Evolutionary conservation across 202 grass and related monocot species (phyloP).

Genomic region (Cymbopogon flexuosus): DNA sequence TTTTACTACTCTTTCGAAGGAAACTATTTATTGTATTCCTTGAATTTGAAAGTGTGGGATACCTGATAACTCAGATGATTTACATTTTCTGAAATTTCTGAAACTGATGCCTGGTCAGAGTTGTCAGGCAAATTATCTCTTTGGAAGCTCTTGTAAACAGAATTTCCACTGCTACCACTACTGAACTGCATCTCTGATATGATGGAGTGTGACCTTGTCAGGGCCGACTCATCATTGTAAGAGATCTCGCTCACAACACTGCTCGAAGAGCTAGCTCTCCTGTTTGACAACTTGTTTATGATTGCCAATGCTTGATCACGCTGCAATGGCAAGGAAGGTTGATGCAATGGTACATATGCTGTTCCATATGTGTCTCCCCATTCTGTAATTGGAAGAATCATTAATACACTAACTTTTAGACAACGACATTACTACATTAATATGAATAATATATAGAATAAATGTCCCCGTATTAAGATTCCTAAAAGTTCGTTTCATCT

Average conservation of each 20-base stretch:
- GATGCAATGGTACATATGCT: slow-evolving; percentile 17
- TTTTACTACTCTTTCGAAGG: neutral
- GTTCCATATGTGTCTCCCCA: slow-evolving; percentile 40
- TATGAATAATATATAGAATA: neutral
- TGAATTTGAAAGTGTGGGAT: slow-evolving; percentile 18
- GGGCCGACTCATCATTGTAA: slow-evolving; percentile 21
- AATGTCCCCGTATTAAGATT: neutral
- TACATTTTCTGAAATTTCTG: slow-evolving; percentile 38
- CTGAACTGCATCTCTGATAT: slow-evolving; percentile 19
- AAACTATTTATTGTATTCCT: neutral
- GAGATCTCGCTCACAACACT: slow-evolving; percentile 33
- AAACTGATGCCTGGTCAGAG: slow-evolving; percentile 40
- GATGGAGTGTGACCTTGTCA: slow-evolving; percentile 31
- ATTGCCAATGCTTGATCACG: slow-evolving; percentile 50
- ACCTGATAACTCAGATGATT: slow-evolving; percentile 47
- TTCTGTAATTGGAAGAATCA: slow-evolving; percentile 26
- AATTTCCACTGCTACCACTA: slow-evolving; percentile 45
- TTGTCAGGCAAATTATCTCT: slow-evolving; percentile 34
- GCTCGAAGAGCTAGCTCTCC: slow-evolving; percentile 25
- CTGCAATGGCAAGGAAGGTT: slow-evolving; percentile 47
- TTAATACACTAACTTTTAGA: neutral
- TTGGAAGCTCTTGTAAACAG: slow-evolving; percentile 53
- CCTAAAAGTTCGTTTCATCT: neutral
- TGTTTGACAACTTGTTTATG: slow-evolving; percentile 39
- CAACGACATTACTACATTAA: neutral